phyloP scores from a whole-genome alignment of 441 rosid species.

The Bruguiera hainesii region DNA sequence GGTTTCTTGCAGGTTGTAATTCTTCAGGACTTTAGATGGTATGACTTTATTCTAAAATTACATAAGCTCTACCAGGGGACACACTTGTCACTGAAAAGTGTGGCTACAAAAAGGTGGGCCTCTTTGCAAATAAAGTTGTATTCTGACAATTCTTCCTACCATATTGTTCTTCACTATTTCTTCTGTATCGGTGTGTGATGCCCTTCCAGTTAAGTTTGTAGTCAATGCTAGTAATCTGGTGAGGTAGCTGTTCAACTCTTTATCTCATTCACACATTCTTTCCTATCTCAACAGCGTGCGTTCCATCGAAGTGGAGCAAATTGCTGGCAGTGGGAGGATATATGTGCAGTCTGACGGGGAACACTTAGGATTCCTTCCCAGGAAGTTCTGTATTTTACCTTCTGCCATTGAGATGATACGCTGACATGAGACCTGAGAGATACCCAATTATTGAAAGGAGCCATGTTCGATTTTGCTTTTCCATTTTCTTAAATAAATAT shows the following conservation, averaged over 20 bases:
- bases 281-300: conserved; percentile 45
- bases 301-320: conserved; percentile 74
- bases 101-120: conserved; percentile 66
- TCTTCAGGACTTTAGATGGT: conserved; percentile 95
- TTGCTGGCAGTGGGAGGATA: conserved; percentile 50
- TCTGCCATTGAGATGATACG: conserved; percentile 68
- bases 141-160: background rate
- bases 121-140: conserved; percentile 3
- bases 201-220: background rate
- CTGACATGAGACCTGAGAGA: conserved; percentile 29
- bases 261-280: background rate
- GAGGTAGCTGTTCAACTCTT: background rate
- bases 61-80: conserved; percentile 80
- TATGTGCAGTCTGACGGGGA: conserved; percentile 98
- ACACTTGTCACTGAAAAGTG: conserved; percentile 68
- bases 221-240: background rate
- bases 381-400: conserved; percentile 68
- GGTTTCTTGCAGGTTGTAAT: conserved; percentile 61
- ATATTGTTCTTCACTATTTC: background rate
- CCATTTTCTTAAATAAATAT: too few species aligned
- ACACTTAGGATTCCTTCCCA: conserved; percentile 80
- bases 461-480: background rate
- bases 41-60: conserved; percentile 73
- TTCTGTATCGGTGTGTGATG: background rate
- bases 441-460: background rate